phyloP scores from a whole-genome alignment of 2,329 filamentous ascomycete species.

The Plenodomus lindquistii region DNA sequence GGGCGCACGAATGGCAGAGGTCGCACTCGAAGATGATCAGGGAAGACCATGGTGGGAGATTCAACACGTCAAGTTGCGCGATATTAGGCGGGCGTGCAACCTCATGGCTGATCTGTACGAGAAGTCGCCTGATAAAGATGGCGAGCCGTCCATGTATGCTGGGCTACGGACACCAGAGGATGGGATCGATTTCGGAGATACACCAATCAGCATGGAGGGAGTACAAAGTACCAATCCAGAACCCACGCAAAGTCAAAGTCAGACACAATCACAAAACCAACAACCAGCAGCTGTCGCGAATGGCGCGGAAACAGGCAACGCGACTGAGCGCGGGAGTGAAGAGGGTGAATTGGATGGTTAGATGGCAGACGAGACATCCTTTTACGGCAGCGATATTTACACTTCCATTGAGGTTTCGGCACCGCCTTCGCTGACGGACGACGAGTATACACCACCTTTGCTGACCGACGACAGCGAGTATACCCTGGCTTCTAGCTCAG shows the following conservation, averaged over 20 bases:
- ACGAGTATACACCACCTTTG: not conserved
- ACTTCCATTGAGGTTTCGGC: not conserved
- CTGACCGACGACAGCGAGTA: not conserved
- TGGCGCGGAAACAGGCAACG: conserved; percentile 22
- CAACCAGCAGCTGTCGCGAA: conserved; percentile 18
- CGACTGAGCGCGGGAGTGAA: conserved; percentile 37
- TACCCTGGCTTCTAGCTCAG: not conserved
- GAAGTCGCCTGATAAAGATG: conserved; percentile 43
- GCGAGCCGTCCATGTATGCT: conserved; percentile 51
- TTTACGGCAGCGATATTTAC: not conserved
- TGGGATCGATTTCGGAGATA: conserved; percentile 39
- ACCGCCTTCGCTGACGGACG: not conserved
- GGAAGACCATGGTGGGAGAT: conserved; percentile 87
- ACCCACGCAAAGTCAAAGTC: conserved; percentile 18
- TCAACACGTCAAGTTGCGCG: conserved; percentile 70
- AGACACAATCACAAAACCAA: not conserved
- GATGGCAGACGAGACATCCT: not conserved
- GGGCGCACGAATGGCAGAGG: conserved; percentile 72
- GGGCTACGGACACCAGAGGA: conserved; percentile 48
- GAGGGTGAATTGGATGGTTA: conserved; percentile 55
- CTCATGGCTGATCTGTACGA: conserved; percentile 67
- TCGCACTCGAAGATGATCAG: conserved; percentile 72
- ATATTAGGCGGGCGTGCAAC: conserved; percentile 74
- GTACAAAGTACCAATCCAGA: conserved; percentile 21
- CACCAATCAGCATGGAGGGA: conserved; percentile 33